A percentile compares a stretch with the other conserved stretches of the same genome.
These are phyloP conservation scores for Boletus rubroflammeus DNA, from an alignment of 768 basidiomycete genomes.

Conservation along the genomic window DNA sequence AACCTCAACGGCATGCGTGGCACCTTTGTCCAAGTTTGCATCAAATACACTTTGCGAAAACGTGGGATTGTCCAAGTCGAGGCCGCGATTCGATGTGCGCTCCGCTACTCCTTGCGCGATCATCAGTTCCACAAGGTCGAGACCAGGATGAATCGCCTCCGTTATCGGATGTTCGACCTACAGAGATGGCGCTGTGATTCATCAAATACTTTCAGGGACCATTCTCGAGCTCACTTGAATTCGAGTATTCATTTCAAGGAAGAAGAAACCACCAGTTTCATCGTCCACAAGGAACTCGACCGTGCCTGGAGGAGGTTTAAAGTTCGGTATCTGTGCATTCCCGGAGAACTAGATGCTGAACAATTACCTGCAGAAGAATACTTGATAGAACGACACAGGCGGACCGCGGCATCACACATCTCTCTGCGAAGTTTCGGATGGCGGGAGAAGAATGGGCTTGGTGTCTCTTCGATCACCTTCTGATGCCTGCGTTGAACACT, in stretches of 20 bases:
- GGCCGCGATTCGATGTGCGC: slow-evolving; percentile 13
- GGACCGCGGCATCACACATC: slow-evolving; percentile 53
- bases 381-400: slow-evolving; percentile 44
- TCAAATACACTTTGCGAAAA: slow-evolving; percentile 41
- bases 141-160: slow-evolving; percentile 48
- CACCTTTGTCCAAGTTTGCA: slow-evolving; percentile 10
- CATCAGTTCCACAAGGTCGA: slow-evolving; percentile 67
- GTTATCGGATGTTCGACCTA: slow-evolving; percentile 70
- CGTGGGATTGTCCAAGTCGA: slow-evolving; percentile 19
- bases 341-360: neutral
- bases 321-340: neutral
- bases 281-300: slow-evolving; percentile 66
- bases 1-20: slow-evolving; percentile 48
- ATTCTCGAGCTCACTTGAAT: slow-evolving; percentile 41
- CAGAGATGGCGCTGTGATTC: neutral
- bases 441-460: slow-evolving; percentile 51
- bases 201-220: neutral
- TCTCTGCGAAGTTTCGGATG: slow-evolving; percentile 42
- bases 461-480: slow-evolving; percentile 70
- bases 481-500: slow-evolving; percentile 67
- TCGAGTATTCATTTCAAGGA: slow-evolving; percentile 71
- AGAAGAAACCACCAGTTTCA: slow-evolving; percentile 51
- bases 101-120: slow-evolving; percentile 51
- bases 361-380: slow-evolving; percentile 56
- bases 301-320: slow-evolving; percentile 40